phyloP scores from a whole-genome alignment of 2,329 filamentous ascomycete species.

The Alternaria metachromatica region DNA sequence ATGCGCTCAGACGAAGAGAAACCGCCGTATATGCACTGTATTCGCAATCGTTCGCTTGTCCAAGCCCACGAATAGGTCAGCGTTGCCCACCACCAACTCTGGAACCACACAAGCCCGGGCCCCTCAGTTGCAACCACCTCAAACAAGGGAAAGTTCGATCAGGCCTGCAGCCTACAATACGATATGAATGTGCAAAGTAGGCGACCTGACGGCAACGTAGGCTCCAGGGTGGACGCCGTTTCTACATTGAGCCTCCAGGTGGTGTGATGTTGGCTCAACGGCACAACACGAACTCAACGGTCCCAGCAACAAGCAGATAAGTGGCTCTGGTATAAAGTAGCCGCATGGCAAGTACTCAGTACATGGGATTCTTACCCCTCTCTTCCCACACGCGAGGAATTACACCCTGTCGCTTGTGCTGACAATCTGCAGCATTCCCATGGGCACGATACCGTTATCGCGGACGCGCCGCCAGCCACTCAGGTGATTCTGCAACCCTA shows the following conservation, averaged over 20 bases:
- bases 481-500: constrained; percentile 9
- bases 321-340: constrained; percentile 20
- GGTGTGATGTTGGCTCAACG: constrained; percentile 21
- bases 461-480: constrained; percentile 13
- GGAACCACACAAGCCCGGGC: constrained; percentile 13
- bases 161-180: too few species aligned
- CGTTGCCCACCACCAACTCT: constrained; percentile 25
- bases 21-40: constrained; percentile 26
- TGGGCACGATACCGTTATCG: constrained; percentile 14
- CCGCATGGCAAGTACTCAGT: constrained; percentile 17
- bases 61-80: constrained; percentile 22
- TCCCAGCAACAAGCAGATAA: constrained; percentile 16
- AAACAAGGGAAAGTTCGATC: too few species aligned
- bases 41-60: constrained; percentile 26
- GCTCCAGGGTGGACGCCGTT: too few species aligned
- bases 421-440: constrained; percentile 11
- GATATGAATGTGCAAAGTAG: too few species aligned
- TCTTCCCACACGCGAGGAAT: constrained; percentile 13
- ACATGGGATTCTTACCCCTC: constrained; percentile 16
- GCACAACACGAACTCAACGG: constrained; percentile 30
- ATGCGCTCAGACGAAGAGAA: constrained; percentile 19
- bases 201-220: too few species aligned
- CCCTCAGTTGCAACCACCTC: too few species aligned
- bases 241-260: constrained; percentile 8
- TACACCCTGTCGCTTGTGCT: constrained; percentile 16